Percentiles rank a stretch among this genome's conserved stretches.
These are phyloP conservation scores for Penicillium sp. DNA, from an alignment of 2,329 filamentous ascomycete genomes.

Conservation along the genomic window DNA sequence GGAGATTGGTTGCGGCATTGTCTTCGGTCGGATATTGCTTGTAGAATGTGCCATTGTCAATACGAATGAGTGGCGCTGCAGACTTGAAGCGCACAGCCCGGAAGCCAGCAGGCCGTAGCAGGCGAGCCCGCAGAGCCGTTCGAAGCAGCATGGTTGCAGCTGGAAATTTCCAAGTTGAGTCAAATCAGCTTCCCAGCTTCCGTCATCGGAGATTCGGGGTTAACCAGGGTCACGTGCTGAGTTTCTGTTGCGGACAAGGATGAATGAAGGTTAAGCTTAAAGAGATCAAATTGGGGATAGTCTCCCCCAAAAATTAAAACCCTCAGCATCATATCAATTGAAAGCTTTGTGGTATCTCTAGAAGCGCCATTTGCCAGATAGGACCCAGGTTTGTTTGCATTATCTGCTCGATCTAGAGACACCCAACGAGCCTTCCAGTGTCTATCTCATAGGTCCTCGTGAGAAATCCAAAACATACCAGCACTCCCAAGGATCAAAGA, in stretches of 20 bases:
- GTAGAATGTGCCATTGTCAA: constrained; percentile 81
- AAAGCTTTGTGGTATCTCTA: background rate
- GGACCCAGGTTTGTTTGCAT: background rate
- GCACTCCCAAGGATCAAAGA: too few relatives aligned
- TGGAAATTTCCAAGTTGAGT: background rate
- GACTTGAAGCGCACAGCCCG: constrained; percentile 11
- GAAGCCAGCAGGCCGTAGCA: background rate
- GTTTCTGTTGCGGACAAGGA: background rate
- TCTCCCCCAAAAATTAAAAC: background rate
- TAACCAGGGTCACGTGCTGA: constrained; percentile 1
- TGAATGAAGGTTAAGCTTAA: background rate
- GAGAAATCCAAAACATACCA: too few relatives aligned
- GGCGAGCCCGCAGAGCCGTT: constrained; percentile 14
- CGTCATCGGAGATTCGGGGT: constrained; percentile 6
- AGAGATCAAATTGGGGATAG: background rate
- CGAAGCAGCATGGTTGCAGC: constrained; percentile 17
- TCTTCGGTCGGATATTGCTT: constrained; percentile 65
- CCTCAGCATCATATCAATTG: background rate
- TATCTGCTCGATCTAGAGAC: background rate
- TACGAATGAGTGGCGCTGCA: constrained; percentile 63
- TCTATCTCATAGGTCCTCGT: too few relatives aligned
- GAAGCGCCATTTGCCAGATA: background rate
- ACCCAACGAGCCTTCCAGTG: too few relatives aligned
- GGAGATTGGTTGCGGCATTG: constrained; percentile 55
- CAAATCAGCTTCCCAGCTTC: background rate